Evolutionary conservation across 192 early-diverging fungal genomes (phyloP).

Genomic region (Linnemannia schmuckeri): DNA sequence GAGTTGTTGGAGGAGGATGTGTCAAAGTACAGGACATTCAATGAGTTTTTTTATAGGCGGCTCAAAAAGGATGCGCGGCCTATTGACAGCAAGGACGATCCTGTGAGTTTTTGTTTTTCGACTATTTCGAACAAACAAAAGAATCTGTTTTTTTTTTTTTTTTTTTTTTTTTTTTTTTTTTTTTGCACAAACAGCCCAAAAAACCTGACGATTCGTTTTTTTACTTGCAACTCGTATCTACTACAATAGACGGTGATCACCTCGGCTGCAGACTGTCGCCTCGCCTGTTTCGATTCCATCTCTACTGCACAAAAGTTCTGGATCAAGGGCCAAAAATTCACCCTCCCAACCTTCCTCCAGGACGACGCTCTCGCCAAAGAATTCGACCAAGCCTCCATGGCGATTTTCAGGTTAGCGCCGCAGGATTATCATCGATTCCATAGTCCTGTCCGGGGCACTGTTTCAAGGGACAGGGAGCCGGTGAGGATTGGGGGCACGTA

Average conservation of each 20-base stretch:
- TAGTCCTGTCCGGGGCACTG: slow-evolving; percentile 66
- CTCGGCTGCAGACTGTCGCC: slow-evolving; percentile 72
- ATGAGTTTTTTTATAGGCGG: slow-evolving; percentile 78
- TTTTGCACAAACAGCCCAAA: too few relatives aligned
- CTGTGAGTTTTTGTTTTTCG: slow-evolving; percentile 2
- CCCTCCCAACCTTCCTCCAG: slow-evolving; percentile 65
- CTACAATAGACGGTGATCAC: slow-evolving; percentile 57
- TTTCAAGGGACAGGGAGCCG: slow-evolving; percentile 51
- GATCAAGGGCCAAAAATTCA: slow-evolving; percentile 83
- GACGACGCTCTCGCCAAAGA: slow-evolving; percentile 59
- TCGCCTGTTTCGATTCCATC: slow-evolving; percentile 68
- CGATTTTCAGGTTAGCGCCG: slow-evolving; percentile 82
- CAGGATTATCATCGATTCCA: slow-evolving; percentile 91
- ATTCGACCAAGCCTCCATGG: slow-evolving; percentile 71
- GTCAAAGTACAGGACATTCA: slow-evolving; percentile 67
- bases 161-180: too few relatives aligned
- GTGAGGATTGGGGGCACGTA: slow-evolving; percentile 70
- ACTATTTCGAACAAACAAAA: not conserved
- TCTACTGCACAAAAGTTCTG: slow-evolving; percentile 68
- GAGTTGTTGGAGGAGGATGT: slow-evolving; percentile 65
- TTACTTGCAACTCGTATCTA: not conserved
- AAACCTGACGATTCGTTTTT: not conserved
- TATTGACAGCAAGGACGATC: slow-evolving; percentile 48
- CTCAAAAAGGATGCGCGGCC: slow-evolving; percentile 68
- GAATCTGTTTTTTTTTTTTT: too few relatives aligned